A percentile compares a stretch with the other conserved stretches of the same genome.
Conservation (phyloP, 176 grass and related monocot genomes). For the Zizania latifolia region DNA sequence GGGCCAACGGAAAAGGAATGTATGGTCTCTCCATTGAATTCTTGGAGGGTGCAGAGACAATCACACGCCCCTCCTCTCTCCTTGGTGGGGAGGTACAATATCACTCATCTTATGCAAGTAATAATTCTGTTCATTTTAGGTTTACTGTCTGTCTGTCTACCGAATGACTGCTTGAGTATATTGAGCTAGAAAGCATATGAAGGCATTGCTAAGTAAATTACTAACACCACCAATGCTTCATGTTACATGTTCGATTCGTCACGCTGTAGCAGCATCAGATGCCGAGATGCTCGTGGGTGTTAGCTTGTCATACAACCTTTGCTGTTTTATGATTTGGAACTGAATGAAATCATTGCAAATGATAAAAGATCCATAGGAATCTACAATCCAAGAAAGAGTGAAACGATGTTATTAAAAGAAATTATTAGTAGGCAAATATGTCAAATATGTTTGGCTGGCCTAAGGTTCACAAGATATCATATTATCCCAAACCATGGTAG, state of each 20-base stretch:
- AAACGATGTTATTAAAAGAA: neutral
- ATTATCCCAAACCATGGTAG: too few relatives aligned
- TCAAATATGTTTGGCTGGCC: too few relatives aligned
- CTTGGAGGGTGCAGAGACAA: conserved; percentile 74
- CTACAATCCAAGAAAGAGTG: neutral
- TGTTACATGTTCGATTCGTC: neutral
- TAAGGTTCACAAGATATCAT: too few relatives aligned
- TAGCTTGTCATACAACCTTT: neutral
- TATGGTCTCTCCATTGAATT: conserved; percentile 87
- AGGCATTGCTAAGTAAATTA: neutral
- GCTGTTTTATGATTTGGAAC: neutral
- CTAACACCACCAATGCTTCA: neutral
- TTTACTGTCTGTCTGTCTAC: neutral
- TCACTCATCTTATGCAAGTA: neutral
- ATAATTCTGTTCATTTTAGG: neutral
- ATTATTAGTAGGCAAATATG: too few relatives aligned
- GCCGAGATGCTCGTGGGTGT: neutral
- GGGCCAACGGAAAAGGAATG: conserved; percentile 81
- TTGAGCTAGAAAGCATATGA: neutral
- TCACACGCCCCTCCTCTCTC: conserved; percentile 66
- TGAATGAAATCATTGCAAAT: neutral
- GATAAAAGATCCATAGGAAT: neutral
- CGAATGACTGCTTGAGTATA: neutral
- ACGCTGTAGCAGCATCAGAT: neutral
- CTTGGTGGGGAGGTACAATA: conserved; percentile 83